phyloP scores from a whole-genome alignment of 176 grass and related monocot species.

The Ensete glaucum region DNA sequence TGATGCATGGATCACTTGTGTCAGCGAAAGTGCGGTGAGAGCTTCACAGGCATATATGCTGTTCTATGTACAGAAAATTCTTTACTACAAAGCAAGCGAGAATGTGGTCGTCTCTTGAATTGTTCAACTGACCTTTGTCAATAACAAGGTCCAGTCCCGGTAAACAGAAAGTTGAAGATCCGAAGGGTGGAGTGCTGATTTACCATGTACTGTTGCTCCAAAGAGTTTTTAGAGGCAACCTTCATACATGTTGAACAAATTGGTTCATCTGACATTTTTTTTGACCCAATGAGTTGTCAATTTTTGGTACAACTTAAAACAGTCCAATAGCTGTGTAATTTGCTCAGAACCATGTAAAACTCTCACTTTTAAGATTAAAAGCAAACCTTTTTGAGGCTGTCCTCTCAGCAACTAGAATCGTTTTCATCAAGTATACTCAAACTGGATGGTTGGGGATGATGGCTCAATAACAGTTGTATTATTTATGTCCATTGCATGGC shows the following conservation, averaged over 20 bases:
- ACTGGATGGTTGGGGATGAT: not conserved
- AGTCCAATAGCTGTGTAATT: not conserved
- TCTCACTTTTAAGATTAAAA: not conserved
- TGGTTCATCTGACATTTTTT: not conserved
- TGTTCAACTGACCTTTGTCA: not conserved
- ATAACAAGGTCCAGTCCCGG: not conserved
- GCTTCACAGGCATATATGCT: slow-evolving; percentile 93
- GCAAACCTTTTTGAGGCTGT: not conserved
- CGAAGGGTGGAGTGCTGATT: not conserved
- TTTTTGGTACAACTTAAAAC: slow-evolving; percentile 5
- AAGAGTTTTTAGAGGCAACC: not conserved
- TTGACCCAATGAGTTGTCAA: not conserved
- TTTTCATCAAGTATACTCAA: not conserved
- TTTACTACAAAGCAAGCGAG: slow-evolving; percentile 82
- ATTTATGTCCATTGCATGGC: no score
- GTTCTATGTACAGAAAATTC: slow-evolving; percentile 92
- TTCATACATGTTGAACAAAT: not conserved
- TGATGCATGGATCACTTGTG: slow-evolving; percentile 84
- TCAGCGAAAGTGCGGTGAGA: slow-evolving; percentile 74
- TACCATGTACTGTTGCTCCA: not conserved
- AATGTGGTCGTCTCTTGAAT: not conserved
- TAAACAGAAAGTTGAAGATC: not conserved
- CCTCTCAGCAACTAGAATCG: not conserved
- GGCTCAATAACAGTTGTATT: no score
- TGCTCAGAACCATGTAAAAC: not conserved